A percentile compares a stretch with the other conserved stretches of the same genome.
phyloP scores from a whole-genome alignment of 306 rosid genomes.

The Astragalus membranaceus region DNA sequence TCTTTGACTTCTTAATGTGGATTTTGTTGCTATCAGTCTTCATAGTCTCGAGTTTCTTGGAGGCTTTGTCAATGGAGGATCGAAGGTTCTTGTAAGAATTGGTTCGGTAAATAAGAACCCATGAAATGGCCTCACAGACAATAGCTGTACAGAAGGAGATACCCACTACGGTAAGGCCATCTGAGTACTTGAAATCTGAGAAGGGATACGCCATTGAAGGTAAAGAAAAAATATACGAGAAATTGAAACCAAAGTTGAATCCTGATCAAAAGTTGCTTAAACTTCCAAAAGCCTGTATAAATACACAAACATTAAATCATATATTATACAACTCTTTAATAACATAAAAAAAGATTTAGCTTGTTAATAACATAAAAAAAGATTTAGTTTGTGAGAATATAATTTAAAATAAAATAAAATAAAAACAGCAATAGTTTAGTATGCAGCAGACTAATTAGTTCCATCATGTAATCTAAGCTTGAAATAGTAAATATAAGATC shows the following conservation, averaged over 20 bases:
- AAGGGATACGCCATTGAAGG: slow-evolving; percentile 46
- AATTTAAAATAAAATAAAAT: not conserved
- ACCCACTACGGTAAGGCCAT: slow-evolving; percentile 77
- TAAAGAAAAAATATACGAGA: not conserved
- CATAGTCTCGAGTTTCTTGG: slow-evolving; percentile 98
- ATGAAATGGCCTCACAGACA: slow-evolving; percentile 91
- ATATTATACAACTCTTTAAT: not conserved
- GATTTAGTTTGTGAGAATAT: too few species aligned
- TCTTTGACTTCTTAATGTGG: slow-evolving; percentile 68
- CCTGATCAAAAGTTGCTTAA: slow-evolving; percentile 15
- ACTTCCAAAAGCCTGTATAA: slow-evolving; percentile 16
- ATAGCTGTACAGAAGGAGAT: slow-evolving; percentile 92
- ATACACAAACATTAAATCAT: not conserved
- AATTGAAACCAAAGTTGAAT: not conserved
- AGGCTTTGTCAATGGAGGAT: slow-evolving; percentile 90
- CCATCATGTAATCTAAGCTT: not conserved
- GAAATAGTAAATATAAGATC: not conserved
- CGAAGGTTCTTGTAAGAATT: slow-evolving; percentile 93
- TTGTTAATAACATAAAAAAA: too few species aligned
- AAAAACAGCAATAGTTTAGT: not conserved
- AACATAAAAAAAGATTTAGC: not conserved
- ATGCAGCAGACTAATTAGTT: not conserved
- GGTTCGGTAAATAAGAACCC: slow-evolving; percentile 93
- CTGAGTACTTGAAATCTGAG: slow-evolving; percentile 68
- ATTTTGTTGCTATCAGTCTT: slow-evolving; percentile 66